Percentiles rank a stretch among this genome's conserved stretches.
Conservation (phyloP, 768 basidiomycete species). For the Strobilomyces echinocephalus region DNA sequence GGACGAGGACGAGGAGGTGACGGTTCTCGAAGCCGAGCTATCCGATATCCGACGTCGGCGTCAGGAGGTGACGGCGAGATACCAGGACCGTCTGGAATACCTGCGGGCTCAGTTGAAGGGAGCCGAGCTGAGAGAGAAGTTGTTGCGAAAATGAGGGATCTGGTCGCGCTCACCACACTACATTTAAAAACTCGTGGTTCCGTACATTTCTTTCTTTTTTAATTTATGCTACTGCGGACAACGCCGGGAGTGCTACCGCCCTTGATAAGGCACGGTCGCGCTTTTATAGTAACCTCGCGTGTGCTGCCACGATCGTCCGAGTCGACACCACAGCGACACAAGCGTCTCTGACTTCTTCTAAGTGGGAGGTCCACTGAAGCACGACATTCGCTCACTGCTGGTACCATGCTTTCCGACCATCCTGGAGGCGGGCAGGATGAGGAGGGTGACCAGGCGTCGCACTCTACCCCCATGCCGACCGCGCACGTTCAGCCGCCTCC, state of each 20-base stretch:
- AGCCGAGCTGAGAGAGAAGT: conserved; percentile 78
- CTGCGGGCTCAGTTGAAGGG: conserved; percentile 78
- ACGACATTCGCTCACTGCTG: no score
- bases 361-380: no score
- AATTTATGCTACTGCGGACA: conserved; percentile 1
- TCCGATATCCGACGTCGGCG: conserved; percentile 64
- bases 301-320: not conserved
- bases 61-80: conserved; percentile 66
- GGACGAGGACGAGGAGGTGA: conserved; percentile 36
- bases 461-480: conserved; percentile 40
- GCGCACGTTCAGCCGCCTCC: conserved; percentile 21
- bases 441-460: conserved; percentile 30
- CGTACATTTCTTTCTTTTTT: conserved; percentile 14
- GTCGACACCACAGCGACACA: not conserved
- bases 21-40: conserved; percentile 52
- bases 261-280: not conserved
- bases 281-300: conserved; percentile 1
- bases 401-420: conserved; percentile 14
- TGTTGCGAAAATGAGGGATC: conserved; percentile 51
- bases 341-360: no score
- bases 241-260: not conserved
- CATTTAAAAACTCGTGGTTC: conserved; percentile 3
- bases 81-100: conserved; percentile 74
- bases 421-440: conserved; percentile 24
- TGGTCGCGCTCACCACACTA: not conserved